Base-by-base conservation (phyloP, 352 stramenopile species). In the Globisporangium emineosum region DNA sequence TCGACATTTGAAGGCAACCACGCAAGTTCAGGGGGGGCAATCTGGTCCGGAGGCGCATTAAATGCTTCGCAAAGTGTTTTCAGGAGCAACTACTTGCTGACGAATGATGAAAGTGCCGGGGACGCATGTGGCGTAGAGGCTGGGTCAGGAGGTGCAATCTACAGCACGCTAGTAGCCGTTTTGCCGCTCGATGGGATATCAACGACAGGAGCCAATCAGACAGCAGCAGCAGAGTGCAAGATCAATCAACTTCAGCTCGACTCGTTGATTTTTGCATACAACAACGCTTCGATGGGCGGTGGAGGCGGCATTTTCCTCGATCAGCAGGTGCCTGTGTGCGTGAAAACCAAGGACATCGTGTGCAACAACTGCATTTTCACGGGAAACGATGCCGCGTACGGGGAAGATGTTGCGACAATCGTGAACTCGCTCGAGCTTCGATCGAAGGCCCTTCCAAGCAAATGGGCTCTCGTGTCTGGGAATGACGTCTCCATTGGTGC, bases 261-360 rank as follows among this genome's bases (percentile, higher is more conserved):
- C 3, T 35, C 56, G 3, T 7, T 61, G 37, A 49, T 25, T n/a
- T 58, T 69, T 15, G 30, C 62, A 5, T 12, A 37, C 12, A 70
- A 70, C 45, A 54, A 45, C 21, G 65, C 65, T 10, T 58, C 52
- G 6, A 21, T 29, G 23, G 58, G 59, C 10, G 66, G 66, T 0
- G 60, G 66, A n/a, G 66, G 60, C 17, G 60, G 21, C 23, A 54
- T 71, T 15, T 64, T 68, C 32, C 21, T 67, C 10, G 37, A 64
- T 15, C 55, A 49, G 19, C 23, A 35, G n/a, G 25, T 71, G 12
- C 60, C 55, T 9, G 0, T 2, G 21, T 67, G 65, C 42, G 50
- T 64, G 35, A 60, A 49, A 10, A 47, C 25, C 13, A 30, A 29
- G 6, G 25, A 37, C 5, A 2, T 5, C 10, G 37, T 19, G 13